A percentile compares a stretch with the other conserved stretches of the same genome.
phyloP scores from a whole-genome alignment of 1,284 basidiomycete genomes.

The Naganishia cerealis region DNA sequence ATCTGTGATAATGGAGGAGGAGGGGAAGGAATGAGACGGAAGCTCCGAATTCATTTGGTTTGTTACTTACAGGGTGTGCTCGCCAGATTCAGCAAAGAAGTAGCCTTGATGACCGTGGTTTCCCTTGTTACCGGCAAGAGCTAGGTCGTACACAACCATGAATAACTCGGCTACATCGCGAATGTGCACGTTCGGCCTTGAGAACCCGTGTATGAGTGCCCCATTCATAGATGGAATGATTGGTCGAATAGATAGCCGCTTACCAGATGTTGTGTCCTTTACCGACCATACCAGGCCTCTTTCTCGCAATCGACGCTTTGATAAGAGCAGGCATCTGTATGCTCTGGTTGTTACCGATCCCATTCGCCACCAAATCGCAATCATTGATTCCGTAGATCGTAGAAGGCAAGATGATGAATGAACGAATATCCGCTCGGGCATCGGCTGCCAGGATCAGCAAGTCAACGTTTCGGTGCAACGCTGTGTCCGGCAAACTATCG shows the following conservation, averaged over 20 bases:
- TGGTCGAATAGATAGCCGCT: constrained; percentile 2
- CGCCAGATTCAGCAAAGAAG: constrained; percentile 51
- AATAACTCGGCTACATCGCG: constrained; percentile 39
- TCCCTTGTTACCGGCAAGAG: constrained; percentile 35
- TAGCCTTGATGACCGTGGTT: constrained; percentile 49
- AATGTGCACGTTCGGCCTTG: constrained; percentile 39
- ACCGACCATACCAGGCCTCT: constrained; percentile 48
- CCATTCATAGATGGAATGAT: too few species aligned
- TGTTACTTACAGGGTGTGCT: constrained; percentile 43
- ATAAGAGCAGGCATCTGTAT: constrained; percentile 48
- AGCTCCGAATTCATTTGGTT: neutral
- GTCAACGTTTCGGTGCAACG: constrained; percentile 46
- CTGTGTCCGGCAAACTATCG: constrained; percentile 40
- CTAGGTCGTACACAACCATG: constrained; percentile 37
- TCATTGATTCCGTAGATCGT: constrained; percentile 52
- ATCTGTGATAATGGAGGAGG: constrained; percentile 22
- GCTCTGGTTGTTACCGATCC: constrained; percentile 45
- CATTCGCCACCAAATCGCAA: constrained; percentile 44
- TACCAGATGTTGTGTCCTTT: constrained; percentile 48
- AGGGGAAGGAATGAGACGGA: neutral
- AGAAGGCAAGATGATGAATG: constrained; percentile 53
- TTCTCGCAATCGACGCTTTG: constrained; percentile 47
- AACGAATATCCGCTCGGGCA: constrained; percentile 43
- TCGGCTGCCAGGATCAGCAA: constrained; percentile 50
- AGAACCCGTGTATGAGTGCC: constrained; percentile 2